These are phyloP conservation scores for Bruguiera gymnorhiza DNA, from an alignment of 345 rosid species.

Conservation along the genomic window DNA sequence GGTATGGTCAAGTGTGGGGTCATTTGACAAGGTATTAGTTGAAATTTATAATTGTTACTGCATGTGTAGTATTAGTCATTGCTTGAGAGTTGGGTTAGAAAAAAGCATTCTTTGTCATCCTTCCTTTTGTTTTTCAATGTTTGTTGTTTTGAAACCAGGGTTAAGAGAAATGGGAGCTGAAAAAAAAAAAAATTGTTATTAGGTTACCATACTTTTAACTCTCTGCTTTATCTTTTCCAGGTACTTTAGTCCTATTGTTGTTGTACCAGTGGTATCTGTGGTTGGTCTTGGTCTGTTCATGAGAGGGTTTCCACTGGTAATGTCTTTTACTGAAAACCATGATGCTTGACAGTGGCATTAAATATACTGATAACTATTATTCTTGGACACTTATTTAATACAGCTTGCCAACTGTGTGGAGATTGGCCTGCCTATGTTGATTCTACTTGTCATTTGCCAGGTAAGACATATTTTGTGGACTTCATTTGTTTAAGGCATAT, in stretches of 20 bases:
- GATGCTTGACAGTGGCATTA: not conserved
- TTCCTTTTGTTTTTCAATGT: too few species aligned
- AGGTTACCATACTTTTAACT: constrained; percentile 6
- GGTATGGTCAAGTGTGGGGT: constrained; percentile 73
- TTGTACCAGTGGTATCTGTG: constrained; percentile 71
- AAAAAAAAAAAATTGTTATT: not conserved
- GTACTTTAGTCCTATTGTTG: constrained; percentile 61
- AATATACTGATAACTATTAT: not conserved
- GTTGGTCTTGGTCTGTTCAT: constrained; percentile 83
- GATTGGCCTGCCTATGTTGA: constrained; percentile 92
- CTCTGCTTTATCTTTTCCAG: constrained; percentile 30
- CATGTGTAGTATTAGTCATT: too few species aligned
- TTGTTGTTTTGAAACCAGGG: too few species aligned
- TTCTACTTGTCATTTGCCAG: constrained; percentile 66
- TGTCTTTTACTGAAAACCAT: constrained; percentile 7
- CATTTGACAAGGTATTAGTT: constrained; percentile 57
- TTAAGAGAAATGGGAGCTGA: not conserved
- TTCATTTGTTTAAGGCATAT: too few species aligned
- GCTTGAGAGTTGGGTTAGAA: not conserved
- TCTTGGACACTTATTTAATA: not conserved
- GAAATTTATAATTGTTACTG: too few species aligned
- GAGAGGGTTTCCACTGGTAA: constrained; percentile 92
- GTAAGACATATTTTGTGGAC: constrained; percentile 27
- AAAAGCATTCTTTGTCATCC: not conserved
- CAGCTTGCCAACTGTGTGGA: constrained; percentile 94